A percentile compares a stretch with the other conserved stretches of the same genome.
These are phyloP conservation scores for Rhizophora apiculata DNA, from an alignment of 345 rosid species.

Conservation along the genomic window DNA sequence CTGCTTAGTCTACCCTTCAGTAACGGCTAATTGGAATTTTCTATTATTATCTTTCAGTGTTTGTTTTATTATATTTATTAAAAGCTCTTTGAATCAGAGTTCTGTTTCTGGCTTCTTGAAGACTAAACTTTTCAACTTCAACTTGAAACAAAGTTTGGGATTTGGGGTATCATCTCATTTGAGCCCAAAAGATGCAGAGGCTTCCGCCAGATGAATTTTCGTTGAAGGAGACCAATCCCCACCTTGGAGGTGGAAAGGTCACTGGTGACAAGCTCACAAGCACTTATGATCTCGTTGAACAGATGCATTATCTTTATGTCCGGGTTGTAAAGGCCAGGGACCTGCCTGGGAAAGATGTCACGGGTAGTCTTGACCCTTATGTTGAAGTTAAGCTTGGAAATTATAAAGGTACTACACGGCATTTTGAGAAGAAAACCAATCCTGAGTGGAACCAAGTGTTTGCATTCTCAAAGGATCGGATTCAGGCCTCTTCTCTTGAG, in stretches of 20 bases:
- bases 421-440: conserved; percentile 76
- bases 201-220: conserved; percentile 68
- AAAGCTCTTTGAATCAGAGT: conserved; percentile 3
- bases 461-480: conserved; percentile 81
- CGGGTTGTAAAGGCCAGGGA: conserved; percentile 88
- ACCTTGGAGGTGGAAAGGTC: conserved; percentile 68
- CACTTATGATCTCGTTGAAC: conserved; percentile 90
- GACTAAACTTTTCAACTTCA: neutral
- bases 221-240: conserved; percentile 80
- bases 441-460: conserved; percentile 87
- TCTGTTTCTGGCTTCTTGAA: neutral
- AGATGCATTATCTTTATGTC: conserved; percentile 83
- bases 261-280: conserved; percentile 69
- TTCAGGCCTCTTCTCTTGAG: conserved; percentile 75
- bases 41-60: conserved; percentile 26
- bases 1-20: neutral
- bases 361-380: conserved; percentile 91
- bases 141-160: conserved; percentile 5
- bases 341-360: conserved; percentile 76
- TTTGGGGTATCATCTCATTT: conserved; percentile 14
- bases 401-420: conserved; percentile 77
- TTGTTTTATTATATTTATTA: conserved; percentile 11
- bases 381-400: conserved; percentile 94
- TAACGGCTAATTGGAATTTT: conserved; percentile 26
- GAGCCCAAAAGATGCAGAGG: conserved; percentile 56